Conservation (phyloP, 1,284 basidiomycete genomes). For the Papiliotrema laurentii region DNA sequence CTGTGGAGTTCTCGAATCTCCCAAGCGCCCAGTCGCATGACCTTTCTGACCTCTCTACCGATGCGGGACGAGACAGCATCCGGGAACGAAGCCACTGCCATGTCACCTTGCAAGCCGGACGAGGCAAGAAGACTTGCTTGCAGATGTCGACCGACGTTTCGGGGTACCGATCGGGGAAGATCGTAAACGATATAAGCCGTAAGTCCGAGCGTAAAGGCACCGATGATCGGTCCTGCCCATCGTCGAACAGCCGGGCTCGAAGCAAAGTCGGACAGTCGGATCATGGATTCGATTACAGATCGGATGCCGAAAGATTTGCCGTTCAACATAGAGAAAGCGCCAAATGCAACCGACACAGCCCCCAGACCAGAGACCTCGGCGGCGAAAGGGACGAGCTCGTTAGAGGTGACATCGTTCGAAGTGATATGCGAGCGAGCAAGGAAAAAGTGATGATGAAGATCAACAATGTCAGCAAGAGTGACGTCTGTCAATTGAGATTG, state of each 20-base stretch:
- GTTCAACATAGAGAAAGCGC: slow-evolving; percentile 82
- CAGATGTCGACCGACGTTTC: slow-evolving; percentile 73
- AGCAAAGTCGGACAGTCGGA: slow-evolving; percentile 71
- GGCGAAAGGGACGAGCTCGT: slow-evolving; percentile 31
- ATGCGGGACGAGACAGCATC: slow-evolving; percentile 69
- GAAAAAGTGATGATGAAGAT: slow-evolving; percentile 73
- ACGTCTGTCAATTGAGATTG: slow-evolving; percentile 44
- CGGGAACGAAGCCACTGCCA: slow-evolving; percentile 55
- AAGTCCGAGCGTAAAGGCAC: slow-evolving; percentile 63
- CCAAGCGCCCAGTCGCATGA: slow-evolving; percentile 86
- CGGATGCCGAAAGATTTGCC: slow-evolving; percentile 72
- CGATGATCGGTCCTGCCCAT: slow-evolving; percentile 83
- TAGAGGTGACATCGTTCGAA: slow-evolving; percentile 41
- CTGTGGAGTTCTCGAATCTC: slow-evolving; percentile 83
- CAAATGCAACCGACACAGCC: slow-evolving; percentile 69
- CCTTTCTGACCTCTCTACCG: slow-evolving; percentile 85
- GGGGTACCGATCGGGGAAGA: slow-evolving; percentile 85
- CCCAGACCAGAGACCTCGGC: slow-evolving; percentile 61
- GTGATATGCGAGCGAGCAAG: slow-evolving; percentile 50
- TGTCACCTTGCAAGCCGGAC: slow-evolving; percentile 19
- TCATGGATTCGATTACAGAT: slow-evolving; percentile 68
- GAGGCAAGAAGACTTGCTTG: slow-evolving; percentile 53
- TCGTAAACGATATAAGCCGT: slow-evolving; percentile 82
- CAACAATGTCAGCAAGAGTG: slow-evolving; percentile 72
- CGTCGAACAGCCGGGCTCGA: slow-evolving; percentile 75